Evolutionary conservation across 331 rosid genomes (phyloP).

Genomic region (Acacia pycnantha): DNA sequence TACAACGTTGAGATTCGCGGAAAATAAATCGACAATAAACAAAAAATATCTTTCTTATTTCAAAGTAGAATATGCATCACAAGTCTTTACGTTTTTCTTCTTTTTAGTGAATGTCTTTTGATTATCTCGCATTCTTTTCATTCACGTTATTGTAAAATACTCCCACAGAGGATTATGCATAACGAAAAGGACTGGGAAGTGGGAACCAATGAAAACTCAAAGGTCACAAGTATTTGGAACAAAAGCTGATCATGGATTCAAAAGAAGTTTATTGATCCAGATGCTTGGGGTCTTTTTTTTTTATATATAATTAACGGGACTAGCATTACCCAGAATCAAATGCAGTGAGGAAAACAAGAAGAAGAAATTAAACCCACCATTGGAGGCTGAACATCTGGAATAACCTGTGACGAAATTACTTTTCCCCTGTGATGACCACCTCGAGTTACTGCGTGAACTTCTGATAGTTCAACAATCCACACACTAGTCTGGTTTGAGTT

Average conservation of each 20-base stretch:
- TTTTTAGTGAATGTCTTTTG: neutral
- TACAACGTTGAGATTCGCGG: neutral
- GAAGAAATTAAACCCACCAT: slow-evolving; percentile 54
- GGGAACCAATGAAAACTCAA: neutral
- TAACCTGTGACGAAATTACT: slow-evolving; percentile 76
- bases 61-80: no score
- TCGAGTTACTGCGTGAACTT: slow-evolving; percentile 96
- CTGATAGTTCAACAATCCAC: slow-evolving; percentile 84
- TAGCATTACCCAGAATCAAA: neutral
- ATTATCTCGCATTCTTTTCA: neutral
- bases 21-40: neutral
- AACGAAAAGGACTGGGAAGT: neutral
- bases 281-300: neutral
- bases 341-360: neutral
- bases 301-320: neutral
- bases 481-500: slow-evolving; percentile 77
- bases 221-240: neutral
- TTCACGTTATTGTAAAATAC: neutral
- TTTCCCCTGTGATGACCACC: slow-evolving; percentile 98
- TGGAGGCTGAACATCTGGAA: slow-evolving; percentile 96
- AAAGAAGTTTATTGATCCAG: neutral
- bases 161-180: neutral
- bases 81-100: neutral
- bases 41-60: neutral
- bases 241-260: neutral